Conservation (phyloP, 306 rosid genomes). For the Lathyrus oleraceus region DNA sequence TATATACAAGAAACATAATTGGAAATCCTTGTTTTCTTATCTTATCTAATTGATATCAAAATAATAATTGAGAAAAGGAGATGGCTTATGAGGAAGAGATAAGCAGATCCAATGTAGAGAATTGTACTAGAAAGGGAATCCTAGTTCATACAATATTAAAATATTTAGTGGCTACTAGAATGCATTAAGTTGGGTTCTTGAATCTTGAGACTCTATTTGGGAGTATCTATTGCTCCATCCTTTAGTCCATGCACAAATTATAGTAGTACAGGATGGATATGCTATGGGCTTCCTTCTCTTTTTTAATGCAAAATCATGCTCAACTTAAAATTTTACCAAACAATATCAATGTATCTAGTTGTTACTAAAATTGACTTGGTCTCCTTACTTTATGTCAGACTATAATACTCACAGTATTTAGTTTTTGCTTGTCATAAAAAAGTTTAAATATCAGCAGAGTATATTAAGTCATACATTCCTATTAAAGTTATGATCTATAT, state of each 20-base stretch:
- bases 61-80: conserved; percentile 42
- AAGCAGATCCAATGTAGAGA: conserved; percentile 61
- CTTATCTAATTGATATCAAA: conserved; percentile 29
- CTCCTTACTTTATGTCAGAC: conserved; percentile 10
- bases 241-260: conserved; percentile 28
- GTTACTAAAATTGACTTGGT: neutral
- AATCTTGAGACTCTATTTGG: conserved; percentile 17
- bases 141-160: conserved; percentile 46
- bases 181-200: conserved; percentile 26
- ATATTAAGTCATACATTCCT: neutral
- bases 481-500: too few species aligned
- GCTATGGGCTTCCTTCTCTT: conserved; percentile 59
- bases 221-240: conserved; percentile 38
- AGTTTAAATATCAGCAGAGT: neutral
- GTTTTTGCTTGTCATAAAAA: too few species aligned
- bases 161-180: neutral
- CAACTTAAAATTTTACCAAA: conserved; percentile 28
- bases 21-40: conserved; percentile 49
- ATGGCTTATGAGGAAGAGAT: conserved; percentile 41
- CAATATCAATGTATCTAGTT: neutral
- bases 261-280: conserved; percentile 31
- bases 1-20: conserved; percentile 21
- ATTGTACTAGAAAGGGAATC: conserved; percentile 42
- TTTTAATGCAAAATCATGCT: conserved; percentile 40
- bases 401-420: neutral